Percentiles rank a stretch among this genome's conserved stretches.
Conservation (phyloP, 1,139 yeast species). For the Hansenula sp. region DNA sequence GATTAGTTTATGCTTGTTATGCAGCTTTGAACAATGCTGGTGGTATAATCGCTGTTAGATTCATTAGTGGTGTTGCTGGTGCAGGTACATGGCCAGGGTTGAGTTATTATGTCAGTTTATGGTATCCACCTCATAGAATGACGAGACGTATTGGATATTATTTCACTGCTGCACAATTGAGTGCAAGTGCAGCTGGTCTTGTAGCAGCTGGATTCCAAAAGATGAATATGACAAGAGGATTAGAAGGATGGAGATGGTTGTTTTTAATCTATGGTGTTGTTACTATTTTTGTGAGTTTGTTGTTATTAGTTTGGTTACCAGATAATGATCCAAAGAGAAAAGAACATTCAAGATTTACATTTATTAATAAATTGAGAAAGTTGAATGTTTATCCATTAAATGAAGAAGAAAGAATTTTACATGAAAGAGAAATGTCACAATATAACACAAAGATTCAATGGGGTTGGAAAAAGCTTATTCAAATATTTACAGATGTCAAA, state of each 20-base stretch:
- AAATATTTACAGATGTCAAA: constrained; percentile 58
- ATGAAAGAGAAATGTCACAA: constrained; percentile 59
- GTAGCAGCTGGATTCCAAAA: constrained; percentile 85
- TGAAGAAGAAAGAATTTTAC: constrained; percentile 49
- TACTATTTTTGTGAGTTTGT: constrained; percentile 63
- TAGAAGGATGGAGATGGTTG: constrained; percentile 87
- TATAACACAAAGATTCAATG: constrained; percentile 41
- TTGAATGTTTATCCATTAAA: constrained; percentile 37
- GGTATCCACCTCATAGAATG: constrained; percentile 81
- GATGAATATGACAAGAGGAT: constrained; percentile 68
- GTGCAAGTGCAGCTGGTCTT: constrained; percentile 83
- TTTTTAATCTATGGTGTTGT: constrained; percentile 71
- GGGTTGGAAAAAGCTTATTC: constrained; percentile 55
- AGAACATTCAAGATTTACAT: constrained; percentile 2
- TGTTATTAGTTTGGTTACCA: constrained; percentile 81
- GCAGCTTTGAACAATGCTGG: constrained; percentile 46
- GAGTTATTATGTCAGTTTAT: constrained; percentile 76
- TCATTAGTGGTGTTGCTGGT: constrained; percentile 74
- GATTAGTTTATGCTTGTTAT: constrained; percentile 72
- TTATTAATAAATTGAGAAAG: constrained; percentile 14
- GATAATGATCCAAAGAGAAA: constrained; percentile 34
- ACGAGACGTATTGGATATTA: constrained; percentile 83
- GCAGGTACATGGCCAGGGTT: constrained; percentile 96
- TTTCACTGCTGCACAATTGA: constrained; percentile 85
- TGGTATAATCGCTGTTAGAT: constrained; percentile 69